Percentiles rank a stretch among this genome's conserved stretches.
These are phyloP conservation scores for Penicillium hesseltinei DNA, from an alignment of 2,329 filamentous ascomycete species.

Conservation along the genomic window DNA sequence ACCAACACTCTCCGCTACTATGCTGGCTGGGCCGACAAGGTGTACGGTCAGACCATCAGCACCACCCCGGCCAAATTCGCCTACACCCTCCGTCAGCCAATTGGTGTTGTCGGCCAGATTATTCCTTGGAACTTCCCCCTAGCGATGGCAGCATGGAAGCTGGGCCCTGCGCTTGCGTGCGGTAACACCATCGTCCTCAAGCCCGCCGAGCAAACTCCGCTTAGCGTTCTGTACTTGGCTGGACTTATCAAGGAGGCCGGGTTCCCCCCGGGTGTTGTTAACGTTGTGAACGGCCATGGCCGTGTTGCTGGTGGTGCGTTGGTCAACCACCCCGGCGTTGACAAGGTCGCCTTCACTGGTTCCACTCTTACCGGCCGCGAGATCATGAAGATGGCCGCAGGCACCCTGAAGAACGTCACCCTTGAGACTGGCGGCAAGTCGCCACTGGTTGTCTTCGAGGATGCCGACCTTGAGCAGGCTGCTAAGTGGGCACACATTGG, in stretches of 20 bases:
- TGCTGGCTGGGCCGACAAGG: slow-evolving; percentile 89
- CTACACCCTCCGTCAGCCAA: slow-evolving; percentile 77
- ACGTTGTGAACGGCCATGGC: slow-evolving; percentile 25
- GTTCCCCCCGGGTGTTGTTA: slow-evolving; percentile 26
- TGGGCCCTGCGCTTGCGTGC: slow-evolving; percentile 26
- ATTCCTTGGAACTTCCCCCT: slow-evolving; percentile 81
- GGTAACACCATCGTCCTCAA: slow-evolving; percentile 28
- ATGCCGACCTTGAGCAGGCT: slow-evolving; percentile 47
- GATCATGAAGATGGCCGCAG: slow-evolving; percentile 30
- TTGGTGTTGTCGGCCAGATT: slow-evolving; percentile 80
- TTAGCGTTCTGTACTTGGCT: slow-evolving; percentile 25
- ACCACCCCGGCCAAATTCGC: slow-evolving; percentile 66
- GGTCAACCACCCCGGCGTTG: slow-evolving; percentile 21
- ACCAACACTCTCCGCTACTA: slow-evolving; percentile 78
- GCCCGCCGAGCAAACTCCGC: slow-evolving; percentile 26
- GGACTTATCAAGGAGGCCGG: slow-evolving; percentile 25
- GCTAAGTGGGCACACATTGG: slow-evolving; percentile 45
- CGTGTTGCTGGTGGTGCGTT: slow-evolving; percentile 26
- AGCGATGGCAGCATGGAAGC: slow-evolving; percentile 27
- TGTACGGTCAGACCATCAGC: slow-evolving; percentile 74
- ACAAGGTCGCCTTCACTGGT: slow-evolving; percentile 27
- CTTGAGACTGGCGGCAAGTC: slow-evolving; percentile 53
- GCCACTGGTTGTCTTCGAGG: slow-evolving; percentile 44
- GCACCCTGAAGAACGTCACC: slow-evolving; percentile 46
- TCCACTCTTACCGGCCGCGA: slow-evolving; percentile 25